Evolutionary conservation across 2,329 filamentous ascomycete genomes (phyloP), one percentile per base, ranked within the genome.

Genomic region (Fusarium nisikadoi): DNA sequence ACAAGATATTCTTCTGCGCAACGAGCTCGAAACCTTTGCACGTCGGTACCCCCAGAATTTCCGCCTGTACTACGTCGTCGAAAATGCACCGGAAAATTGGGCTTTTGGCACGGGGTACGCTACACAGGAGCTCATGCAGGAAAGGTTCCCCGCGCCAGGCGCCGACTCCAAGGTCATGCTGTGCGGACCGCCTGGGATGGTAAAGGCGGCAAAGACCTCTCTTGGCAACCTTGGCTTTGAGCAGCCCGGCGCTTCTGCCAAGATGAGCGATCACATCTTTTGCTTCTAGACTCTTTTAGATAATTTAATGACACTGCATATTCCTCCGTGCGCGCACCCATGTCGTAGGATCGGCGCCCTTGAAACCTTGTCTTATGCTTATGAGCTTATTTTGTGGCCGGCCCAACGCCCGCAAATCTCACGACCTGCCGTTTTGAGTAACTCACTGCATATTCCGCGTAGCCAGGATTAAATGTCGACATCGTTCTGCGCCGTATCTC

Each of bases 141-240:
- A 87, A 65, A 81, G 76, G 38, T 80, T 91, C 52, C 88, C 89
- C 2, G 70, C 74, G 0, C 79, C 88, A 1, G 80, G 79, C 1
- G 47, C 75, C 0, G 85, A 87, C 19, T 83, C 83, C 5, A 90
- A 88, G 76, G 76, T 89, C 12, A 81, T 90, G 81, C 79, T 91
- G 3, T 91, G 89, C 71, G 90, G 90, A 0, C 89, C 90, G 0
- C 89, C 89, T 0, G 86, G 85, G 0, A 89, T 91, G 88, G 80
- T 91, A 4, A 85, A 85, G 47, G 88, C 87, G 0, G 83, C 85
- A 19, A 91, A 89, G 81, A 86, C 84, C 73, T 80, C 79, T 12
- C 75, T 89, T 67, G 80, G 79, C 1, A 80, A 80, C 14, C 62
- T 90, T 39, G 88, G 88, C 0, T 90, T 86, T 67, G 79, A 86